A percentile compares a stretch with the other conserved stretches of the same genome.
Conservation (phyloP, 2,329 filamentous ascomycete genomes). For the Colletotrichum kahawae region DNA sequence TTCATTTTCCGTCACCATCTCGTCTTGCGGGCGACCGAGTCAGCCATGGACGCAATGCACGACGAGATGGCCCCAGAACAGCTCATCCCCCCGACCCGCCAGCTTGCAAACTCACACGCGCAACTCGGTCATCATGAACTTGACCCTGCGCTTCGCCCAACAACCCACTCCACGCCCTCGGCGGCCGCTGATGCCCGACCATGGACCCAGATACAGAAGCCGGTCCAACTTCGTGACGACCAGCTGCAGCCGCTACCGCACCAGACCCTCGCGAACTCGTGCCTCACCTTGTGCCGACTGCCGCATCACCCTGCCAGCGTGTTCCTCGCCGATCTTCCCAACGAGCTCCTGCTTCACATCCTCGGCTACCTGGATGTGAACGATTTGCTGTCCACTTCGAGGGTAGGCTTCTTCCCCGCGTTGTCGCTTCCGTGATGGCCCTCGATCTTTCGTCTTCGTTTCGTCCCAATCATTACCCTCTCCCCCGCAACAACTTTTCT, state of each 20-base stretch:
- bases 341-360: constrained; percentile 62
- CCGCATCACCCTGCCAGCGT: not conserved
- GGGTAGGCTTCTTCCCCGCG: constrained; percentile 47
- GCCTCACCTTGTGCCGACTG: not conserved
- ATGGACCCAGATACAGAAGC: not conserved
- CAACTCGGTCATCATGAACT: not conserved
- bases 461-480: not conserved
- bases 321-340: constrained; percentile 46
- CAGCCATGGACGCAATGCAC: constrained; percentile 17
- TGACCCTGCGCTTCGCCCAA: constrained; percentile 24
- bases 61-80: constrained; percentile 32
- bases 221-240: not conserved
- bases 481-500: not conserved
- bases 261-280: not conserved
- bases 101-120: constrained; percentile 29
- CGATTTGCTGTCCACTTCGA: constrained; percentile 60
- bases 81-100: constrained; percentile 37
- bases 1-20: not conserved
- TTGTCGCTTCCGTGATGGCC: not conserved
- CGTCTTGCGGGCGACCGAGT: constrained; percentile 10
- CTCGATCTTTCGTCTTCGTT: not conserved
- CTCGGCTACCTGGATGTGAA: constrained; percentile 61
- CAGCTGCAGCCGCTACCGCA: not conserved
- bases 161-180: constrained; percentile 17
- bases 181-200: constrained; percentile 35